Percentiles rank a stretch among this genome's conserved stretches.
Conservation (phyloP, 768 basidiomycete genomes). For the Amanita jacksonii region DNA sequence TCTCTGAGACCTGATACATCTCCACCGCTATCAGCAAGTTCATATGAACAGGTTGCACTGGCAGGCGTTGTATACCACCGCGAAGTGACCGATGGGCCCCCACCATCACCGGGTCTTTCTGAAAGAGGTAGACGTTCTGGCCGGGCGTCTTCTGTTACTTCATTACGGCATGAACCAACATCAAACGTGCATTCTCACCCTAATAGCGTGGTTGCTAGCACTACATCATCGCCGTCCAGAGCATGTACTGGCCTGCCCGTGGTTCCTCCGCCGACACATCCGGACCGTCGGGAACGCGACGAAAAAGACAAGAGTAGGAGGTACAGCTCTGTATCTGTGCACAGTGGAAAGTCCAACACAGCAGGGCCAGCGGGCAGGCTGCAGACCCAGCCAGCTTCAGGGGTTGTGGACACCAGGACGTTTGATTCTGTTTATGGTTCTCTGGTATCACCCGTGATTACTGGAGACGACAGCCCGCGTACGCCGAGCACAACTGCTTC, state of each 20-base stretch:
- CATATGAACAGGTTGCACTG: slow-evolving; percentile 38
- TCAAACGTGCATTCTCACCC: background rate
- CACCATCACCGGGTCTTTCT: background rate
- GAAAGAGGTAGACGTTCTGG: background rate
- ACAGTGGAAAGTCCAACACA: background rate
- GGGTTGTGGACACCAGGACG: slow-evolving; percentile 1
- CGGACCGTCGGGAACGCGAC: slow-evolving; percentile 32
- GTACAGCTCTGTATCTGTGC: background rate
- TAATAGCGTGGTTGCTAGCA: slow-evolving; percentile 6
- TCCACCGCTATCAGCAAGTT: slow-evolving; percentile 32
- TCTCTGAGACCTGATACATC: slow-evolving; percentile 21
- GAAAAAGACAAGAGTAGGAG: background rate
- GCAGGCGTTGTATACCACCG: slow-evolving; percentile 13
- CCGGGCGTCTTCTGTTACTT: background rate
- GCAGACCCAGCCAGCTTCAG: background rate
- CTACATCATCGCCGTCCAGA: slow-evolving; percentile 11
- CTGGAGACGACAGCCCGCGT: background rate
- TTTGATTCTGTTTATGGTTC: slow-evolving; percentile 7
- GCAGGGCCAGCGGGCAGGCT: background rate
- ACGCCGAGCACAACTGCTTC: background rate
- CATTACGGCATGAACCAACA: slow-evolving; percentile 1
- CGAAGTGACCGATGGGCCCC: background rate
- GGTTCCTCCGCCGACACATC: slow-evolving; percentile 40
- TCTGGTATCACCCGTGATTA: background rate
- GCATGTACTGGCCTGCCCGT: slow-evolving; percentile 11